Percentiles rank a stretch among this genome's conserved stretches.
These are phyloP conservation scores for Populus nigra DNA, from an alignment of 345 rosid genomes.

Conservation along the genomic window DNA sequence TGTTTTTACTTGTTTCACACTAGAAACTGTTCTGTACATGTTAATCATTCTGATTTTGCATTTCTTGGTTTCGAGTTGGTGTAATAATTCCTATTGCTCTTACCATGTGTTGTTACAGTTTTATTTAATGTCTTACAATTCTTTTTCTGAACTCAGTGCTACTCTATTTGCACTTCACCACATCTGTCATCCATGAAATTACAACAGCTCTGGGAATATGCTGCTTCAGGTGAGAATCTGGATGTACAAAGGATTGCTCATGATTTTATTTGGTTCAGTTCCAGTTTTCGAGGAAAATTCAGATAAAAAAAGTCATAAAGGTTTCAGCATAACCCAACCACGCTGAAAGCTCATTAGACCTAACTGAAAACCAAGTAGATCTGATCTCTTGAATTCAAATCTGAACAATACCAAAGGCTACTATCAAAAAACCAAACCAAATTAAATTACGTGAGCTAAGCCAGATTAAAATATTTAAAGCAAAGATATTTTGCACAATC, in stretches of 20 bases:
- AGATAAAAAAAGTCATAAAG: background rate
- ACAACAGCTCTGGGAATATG: conserved; percentile 84
- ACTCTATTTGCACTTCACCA: conserved; percentile 84
- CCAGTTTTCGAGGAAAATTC: background rate
- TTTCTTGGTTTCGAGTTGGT: background rate
- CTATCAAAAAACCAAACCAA: background rate
- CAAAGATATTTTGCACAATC: background rate
- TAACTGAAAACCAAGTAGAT: background rate
- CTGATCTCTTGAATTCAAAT: background rate
- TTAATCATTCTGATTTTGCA: background rate
- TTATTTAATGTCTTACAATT: conserved; percentile 15
- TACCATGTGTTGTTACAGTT: background rate
- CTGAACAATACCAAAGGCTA: background rate
- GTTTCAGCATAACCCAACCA: background rate
- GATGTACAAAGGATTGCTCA: background rate
- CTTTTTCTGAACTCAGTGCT: conserved; percentile 43
- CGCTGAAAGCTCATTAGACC: background rate
- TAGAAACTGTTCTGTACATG: background rate
- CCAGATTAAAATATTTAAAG: background rate
- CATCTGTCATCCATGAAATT: conserved; percentile 90
- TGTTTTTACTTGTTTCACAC: background rate
- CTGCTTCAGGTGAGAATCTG: conserved; percentile 83
- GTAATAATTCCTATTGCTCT: background rate
- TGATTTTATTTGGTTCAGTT: background rate
- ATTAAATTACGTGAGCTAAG: background rate